Evolutionary conservation across 441 rosid species (phyloP).

Genomic region (Corymbia citriodora): DNA sequence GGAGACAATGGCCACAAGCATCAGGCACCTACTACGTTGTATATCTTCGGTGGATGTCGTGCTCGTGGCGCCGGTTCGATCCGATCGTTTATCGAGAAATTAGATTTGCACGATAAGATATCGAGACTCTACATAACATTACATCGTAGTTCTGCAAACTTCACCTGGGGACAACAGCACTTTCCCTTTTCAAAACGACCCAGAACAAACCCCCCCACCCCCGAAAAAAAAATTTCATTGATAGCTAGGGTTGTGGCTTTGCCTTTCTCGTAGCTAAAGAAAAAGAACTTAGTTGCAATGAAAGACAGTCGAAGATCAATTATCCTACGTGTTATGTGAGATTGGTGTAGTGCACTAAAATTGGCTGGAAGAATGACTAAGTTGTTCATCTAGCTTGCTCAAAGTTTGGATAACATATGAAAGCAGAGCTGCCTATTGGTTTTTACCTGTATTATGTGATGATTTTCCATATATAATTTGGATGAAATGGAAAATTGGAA

Average conservation of each 20-base stretch:
- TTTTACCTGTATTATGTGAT: neutral
- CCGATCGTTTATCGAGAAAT: neutral
- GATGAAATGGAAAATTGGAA: neutral
- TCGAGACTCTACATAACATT: neutral
- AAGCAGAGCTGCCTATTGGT: neutral
- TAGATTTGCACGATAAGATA: neutral
- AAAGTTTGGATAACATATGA: neutral
- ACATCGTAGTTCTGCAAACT: neutral
- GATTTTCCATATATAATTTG: neutral
- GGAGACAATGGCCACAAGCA: neutral
- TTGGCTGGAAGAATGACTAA: neutral
- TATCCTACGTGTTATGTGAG: neutral
- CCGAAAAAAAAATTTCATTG: neutral
- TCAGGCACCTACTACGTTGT: neutral
- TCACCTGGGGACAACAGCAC: neutral
- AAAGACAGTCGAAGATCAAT: neutral
- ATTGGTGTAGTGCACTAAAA: neutral
- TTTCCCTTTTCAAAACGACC: neutral
- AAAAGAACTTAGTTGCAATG: too few species aligned
- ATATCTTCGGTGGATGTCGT: neutral
- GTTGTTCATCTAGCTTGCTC: neutral
- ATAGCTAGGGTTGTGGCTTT: neutral
- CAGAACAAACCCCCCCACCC: neutral
- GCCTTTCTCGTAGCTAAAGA: neutral
- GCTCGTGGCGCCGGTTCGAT: neutral